These are phyloP conservation scores for Aureobasidium leucospermi DNA, from an alignment of 2,329 filamentous ascomycete species.

Conservation along the genomic window DNA sequence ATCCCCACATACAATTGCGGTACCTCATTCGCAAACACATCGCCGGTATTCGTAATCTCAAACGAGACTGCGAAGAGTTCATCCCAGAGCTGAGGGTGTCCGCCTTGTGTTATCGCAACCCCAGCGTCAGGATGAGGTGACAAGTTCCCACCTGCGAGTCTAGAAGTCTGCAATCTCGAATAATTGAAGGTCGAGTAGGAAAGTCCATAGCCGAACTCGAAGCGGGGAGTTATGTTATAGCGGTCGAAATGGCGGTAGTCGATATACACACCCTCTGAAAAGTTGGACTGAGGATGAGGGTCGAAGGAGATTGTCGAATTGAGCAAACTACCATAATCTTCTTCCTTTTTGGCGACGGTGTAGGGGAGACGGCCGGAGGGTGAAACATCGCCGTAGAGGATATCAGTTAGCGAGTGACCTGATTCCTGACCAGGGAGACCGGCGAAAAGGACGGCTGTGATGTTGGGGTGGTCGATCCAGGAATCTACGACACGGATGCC, in stretches of 20 bases:
- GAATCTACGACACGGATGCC: slow-evolving; percentile 16
- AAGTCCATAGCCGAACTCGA: slow-evolving; percentile 39
- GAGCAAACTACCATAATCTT: slow-evolving; percentile 52
- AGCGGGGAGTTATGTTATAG: slow-evolving; percentile 34
- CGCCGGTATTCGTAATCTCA: slow-evolving; percentile 56
- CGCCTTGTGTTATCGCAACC: slow-evolving; percentile 43
- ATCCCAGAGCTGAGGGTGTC: slow-evolving; percentile 56
- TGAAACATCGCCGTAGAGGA: slow-evolving; percentile 71
- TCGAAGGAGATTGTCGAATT: slow-evolving; percentile 19
- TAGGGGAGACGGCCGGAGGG: slow-evolving; percentile 80
- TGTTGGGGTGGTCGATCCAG: slow-evolving; percentile 27
- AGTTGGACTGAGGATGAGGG: slow-evolving; percentile 23
- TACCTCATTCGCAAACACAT: slow-evolving; percentile 44
- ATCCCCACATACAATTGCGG: slow-evolving; percentile 44
- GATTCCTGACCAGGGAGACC: slow-evolving; percentile 83
- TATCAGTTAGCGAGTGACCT: slow-evolving; percentile 70
- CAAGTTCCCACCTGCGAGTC: slow-evolving; percentile 53
- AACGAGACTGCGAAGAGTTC: slow-evolving; percentile 52
- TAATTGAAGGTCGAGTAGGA: slow-evolving; percentile 38
- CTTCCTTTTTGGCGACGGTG: slow-evolving; percentile 66
- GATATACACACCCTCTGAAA: slow-evolving; percentile 37
- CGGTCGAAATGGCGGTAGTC: slow-evolving; percentile 40
- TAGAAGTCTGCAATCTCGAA: slow-evolving; percentile 37
- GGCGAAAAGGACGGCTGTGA: slow-evolving; percentile 64
- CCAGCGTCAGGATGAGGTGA: background rate